These are phyloP conservation scores for Saposhnikovia divaricata DNA, from an alignment of 129 eudicot species.

Conservation along the genomic window DNA sequence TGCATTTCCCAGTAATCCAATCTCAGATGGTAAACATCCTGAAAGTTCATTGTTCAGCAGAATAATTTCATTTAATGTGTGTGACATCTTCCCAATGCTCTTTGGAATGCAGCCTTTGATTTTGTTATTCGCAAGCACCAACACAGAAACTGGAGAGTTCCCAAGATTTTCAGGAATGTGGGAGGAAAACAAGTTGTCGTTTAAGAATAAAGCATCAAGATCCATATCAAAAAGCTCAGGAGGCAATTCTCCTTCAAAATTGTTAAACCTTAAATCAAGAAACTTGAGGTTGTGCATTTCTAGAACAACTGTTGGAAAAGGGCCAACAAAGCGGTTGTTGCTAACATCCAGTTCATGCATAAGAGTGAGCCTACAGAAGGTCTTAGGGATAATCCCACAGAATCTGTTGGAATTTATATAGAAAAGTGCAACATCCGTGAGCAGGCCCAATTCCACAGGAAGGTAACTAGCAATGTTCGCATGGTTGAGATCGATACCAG, in stretches of 20 bases:
- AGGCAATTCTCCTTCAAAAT: slow-evolving; percentile 62
- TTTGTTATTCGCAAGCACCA: slow-evolving; percentile 56
- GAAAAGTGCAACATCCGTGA: slow-evolving; percentile 52
- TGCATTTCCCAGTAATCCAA: slow-evolving; percentile 44
- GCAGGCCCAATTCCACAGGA: slow-evolving; percentile 42
- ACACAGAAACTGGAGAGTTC: slow-evolving; percentile 59
- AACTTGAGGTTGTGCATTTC: slow-evolving; percentile 41
- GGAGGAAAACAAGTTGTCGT: slow-evolving; percentile 49
- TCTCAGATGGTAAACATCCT: slow-evolving; percentile 56
- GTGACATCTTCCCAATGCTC: slow-evolving; percentile 50
- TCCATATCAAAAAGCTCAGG: slow-evolving; percentile 46
- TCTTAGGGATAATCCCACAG: slow-evolving; percentile 54
- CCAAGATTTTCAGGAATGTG: slow-evolving; percentile 61
- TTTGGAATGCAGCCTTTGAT: slow-evolving; percentile 58
- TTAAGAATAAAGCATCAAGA: slow-evolving; percentile 66
- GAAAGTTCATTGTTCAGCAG: slow-evolving; percentile 32
- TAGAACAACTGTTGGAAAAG: slow-evolving; percentile 49
- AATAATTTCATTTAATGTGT: slow-evolving; percentile 37
- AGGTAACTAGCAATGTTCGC: slow-evolving; percentile 68
- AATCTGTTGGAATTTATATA: slow-evolving; percentile 74
- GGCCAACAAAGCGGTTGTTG: slow-evolving; percentile 66
- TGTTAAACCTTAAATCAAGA: slow-evolving; percentile 60
- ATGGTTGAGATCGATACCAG: slow-evolving; percentile 69
- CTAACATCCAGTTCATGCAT: slow-evolving; percentile 66
- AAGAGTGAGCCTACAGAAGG: slow-evolving; percentile 29